These are phyloP conservation scores for Fusarium humuli DNA, from an alignment of 2,329 filamentous ascomycete genomes.

Conservation along the genomic window DNA sequence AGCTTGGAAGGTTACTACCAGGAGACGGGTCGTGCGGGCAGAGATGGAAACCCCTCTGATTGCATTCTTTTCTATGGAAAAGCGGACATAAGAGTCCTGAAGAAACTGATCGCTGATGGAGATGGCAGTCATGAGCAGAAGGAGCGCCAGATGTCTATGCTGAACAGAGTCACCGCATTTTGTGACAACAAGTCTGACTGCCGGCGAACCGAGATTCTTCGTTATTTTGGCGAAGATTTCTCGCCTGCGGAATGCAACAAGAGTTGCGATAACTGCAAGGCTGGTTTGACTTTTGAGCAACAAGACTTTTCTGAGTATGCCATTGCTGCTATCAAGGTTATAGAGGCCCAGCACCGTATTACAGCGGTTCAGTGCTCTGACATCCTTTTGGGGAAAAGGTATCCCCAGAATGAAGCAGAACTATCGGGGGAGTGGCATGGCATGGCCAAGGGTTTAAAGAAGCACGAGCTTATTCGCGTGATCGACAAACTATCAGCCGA, in stretches of 20 bases:
- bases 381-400: constrained; percentile 78
- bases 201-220: constrained; percentile 85
- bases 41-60: constrained; percentile 86
- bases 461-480: constrained; percentile 84
- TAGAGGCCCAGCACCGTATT: constrained; percentile 70
- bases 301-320: constrained; percentile 84
- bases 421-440: constrained; percentile 72
- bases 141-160: constrained; percentile 84
- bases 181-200: constrained; percentile 93
- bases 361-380: constrained; percentile 87
- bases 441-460: constrained; percentile 74
- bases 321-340: constrained; percentile 74
- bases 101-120: constrained; percentile 84
- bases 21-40: constrained; percentile 93
- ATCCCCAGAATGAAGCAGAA: constrained; percentile 66
- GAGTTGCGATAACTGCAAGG: constrained; percentile 90
- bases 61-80: constrained; percentile 93
- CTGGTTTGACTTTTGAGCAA: constrained; percentile 75
- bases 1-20: constrained; percentile 98
- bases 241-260: constrained; percentile 75
- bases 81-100: constrained; percentile 77
- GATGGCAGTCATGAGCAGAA: constrained; percentile 84
- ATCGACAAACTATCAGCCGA: constrained; percentile 81
- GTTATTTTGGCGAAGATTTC: constrained; percentile 95
- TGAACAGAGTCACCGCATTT: constrained; percentile 85